Base-by-base conservation (phyloP, 768 basidiomycete species). In the Chalciporus pseudorubinellus region DNA sequence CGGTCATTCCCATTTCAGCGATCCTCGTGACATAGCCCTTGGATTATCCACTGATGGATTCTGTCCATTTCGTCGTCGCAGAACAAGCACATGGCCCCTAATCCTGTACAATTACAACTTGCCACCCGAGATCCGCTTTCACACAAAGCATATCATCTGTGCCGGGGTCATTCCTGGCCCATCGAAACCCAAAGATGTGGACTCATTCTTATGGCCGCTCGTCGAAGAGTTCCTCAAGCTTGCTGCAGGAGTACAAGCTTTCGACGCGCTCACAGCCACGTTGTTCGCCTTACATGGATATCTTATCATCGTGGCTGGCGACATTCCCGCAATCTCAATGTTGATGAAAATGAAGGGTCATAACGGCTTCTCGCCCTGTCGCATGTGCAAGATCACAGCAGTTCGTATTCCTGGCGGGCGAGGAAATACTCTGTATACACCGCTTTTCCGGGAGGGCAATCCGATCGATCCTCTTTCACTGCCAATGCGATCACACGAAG, bases 21-120 rank as follows among this genome's bases (percentile, higher is more conserved):
- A 24, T 24, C 3, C 24, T 24, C 24, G 24, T 24, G 24, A 24
- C 24, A 24, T 24, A 24, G 24, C 24, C 24, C 24, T 24, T 24
- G 24, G 24, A 24, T 24, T 24, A 24, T 24, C 24, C 24, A 24
- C 24, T 7, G 24, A 24, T 7, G 24, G 24, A 24, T 24, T 24
- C 24, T 24, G 24, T 24, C 24, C 24, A 24, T 24, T 24, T 24
- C 24, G 24, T 24, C 24, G 24, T 24, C 24, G 24, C 24, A 24
- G 7, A 24, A 24, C 24, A 9, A 51, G 60, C 5, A 75, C 75
- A n/a, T 78, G 75, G 70, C 78, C 75, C 1, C 46, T 80, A 12
- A 59, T 79, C 24, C 12, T 73, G 1, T 65, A 71, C 54, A 73
- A 75, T 51, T 72, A 70, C 58, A 78, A 78, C 48, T 62, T 78